Evolutionary conservation across 1,284 basidiomycete species (phyloP).

Genomic region (Naganishia albida): DNA sequence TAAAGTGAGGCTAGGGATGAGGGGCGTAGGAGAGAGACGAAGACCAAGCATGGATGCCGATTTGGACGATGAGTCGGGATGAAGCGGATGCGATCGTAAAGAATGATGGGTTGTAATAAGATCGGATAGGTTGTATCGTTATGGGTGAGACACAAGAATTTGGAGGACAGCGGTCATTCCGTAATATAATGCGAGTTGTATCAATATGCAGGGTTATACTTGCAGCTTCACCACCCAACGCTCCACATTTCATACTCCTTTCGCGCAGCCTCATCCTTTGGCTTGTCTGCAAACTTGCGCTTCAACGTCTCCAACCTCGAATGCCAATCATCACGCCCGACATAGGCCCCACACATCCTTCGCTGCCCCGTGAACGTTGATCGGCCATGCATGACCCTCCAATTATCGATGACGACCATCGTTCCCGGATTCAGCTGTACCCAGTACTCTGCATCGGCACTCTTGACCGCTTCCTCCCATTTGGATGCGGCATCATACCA

Average conservation of each 20-base stretch:
- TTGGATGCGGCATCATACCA: conserved; percentile 82
- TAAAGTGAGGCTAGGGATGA: conserved; percentile 3
- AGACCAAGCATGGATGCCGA: conserved; percentile 22
- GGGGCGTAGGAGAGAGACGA: conserved; percentile 20
- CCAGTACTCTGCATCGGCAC: conserved; percentile 86
- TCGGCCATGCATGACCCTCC: conserved; percentile 90
- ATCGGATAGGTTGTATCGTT: background rate
- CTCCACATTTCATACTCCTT: conserved; percentile 17
- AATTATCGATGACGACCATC: conserved; percentile 87
- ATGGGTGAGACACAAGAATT: background rate
- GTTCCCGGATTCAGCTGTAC: conserved; percentile 82
- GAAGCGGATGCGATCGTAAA: background rate
- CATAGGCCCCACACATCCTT: conserved; percentile 92
- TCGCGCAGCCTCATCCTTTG: conserved; percentile 13
- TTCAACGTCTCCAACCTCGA: conserved; percentile 71
- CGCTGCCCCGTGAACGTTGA: conserved; percentile 83
- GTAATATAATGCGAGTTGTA: conserved; percentile 11
- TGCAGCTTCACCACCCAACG: conserved; percentile 9
- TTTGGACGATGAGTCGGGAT: conserved; percentile 23
- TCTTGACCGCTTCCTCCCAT: conserved; percentile 77
- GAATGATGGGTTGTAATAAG: no score
- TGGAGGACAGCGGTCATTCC: background rate
- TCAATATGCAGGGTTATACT: background rate
- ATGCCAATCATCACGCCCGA: conserved; percentile 84
- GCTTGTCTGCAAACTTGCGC: conserved; percentile 49